phyloP scores from a whole-genome alignment of 192 early-diverging fungal species.

The Entomortierella chlamydospora region DNA sequence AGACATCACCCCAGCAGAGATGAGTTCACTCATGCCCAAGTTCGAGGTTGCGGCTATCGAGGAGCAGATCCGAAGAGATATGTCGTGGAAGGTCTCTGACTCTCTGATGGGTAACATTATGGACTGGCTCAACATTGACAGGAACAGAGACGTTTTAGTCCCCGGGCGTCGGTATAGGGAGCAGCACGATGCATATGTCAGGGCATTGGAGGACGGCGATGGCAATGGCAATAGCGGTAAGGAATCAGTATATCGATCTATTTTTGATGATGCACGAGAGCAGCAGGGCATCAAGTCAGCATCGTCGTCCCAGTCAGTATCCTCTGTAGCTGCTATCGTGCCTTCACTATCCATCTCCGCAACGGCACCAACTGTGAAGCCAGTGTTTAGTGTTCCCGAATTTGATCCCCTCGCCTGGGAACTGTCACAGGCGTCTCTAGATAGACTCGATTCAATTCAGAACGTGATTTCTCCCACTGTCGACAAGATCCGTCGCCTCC shows the following conservation, averaged over 20 bases:
- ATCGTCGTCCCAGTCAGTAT: too few species aligned
- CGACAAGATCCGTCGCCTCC: constrained; percentile 46
- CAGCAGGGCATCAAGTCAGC: constrained; percentile 4
- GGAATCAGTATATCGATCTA: constrained; percentile 6
- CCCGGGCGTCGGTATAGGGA: constrained; percentile 24
- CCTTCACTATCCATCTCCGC: constrained; percentile 6
- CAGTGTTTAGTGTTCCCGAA: constrained; percentile 23
- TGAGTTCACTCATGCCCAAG: constrained; percentile 18
- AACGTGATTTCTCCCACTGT: constrained; percentile 7
- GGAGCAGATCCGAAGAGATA: constrained; percentile 55
- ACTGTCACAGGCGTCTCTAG: constrained; percentile 17
- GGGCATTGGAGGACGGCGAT: neutral
- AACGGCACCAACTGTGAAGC: neutral
- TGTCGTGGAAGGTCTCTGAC: constrained; percentile 25
- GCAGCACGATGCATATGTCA: constrained; percentile 38
- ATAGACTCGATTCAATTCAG: constrained; percentile 37
- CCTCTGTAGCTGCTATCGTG: neutral
- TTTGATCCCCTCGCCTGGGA: constrained; percentile 22
- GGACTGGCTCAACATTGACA: constrained; percentile 37
- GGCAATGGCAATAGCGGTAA: neutral
- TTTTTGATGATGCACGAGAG: constrained; percentile 7
- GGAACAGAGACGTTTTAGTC: constrained; percentile 22
- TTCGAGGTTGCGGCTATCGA: constrained; percentile 47
- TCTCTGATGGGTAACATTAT: constrained; percentile 30
- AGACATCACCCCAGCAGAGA: constrained; percentile 32